Evolutionary conservation across 768 basidiomycete species (phyloP).

Genomic region (Glaciozyma antarctica): DNA sequence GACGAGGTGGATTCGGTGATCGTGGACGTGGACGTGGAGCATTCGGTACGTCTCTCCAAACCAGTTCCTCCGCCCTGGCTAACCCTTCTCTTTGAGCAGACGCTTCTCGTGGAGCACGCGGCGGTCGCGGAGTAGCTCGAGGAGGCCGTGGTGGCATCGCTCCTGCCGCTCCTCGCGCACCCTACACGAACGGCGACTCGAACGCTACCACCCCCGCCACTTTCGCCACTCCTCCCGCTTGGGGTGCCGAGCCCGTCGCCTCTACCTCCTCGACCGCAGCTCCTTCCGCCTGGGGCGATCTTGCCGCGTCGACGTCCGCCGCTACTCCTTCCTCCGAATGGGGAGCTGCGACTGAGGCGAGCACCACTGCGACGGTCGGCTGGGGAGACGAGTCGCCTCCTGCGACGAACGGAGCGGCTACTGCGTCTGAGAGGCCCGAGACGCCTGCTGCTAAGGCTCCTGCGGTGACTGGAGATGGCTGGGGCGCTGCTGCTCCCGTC

Average conservation of each 20-base stretch:
- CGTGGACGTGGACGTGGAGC: slow-evolving; percentile 1
- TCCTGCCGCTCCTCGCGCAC: not conserved
- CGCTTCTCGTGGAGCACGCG: slow-evolving; percentile 1
- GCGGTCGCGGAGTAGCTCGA: slow-evolving; percentile 4
- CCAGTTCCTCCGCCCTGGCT: not conserved
- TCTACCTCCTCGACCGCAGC: not conserved
- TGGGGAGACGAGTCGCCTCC: slow-evolving; percentile 13
- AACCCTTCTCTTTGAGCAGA: not conserved
- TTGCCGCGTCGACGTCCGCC: not conserved
- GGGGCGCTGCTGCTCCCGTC: not conserved
- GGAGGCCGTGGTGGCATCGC: not conserved
- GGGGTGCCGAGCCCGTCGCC: slow-evolving; percentile 2
- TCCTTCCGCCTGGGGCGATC: not conserved
- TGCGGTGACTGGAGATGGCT: not conserved
- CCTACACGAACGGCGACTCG: slow-evolving; percentile 3
- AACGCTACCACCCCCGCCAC: not conserved
- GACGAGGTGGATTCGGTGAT: slow-evolving; percentile 2
- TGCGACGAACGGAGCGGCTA: not conserved
- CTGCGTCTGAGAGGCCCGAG: not conserved
- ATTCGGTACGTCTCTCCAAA: not conserved
- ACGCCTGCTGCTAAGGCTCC: not conserved
- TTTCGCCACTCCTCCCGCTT: slow-evolving; percentile 1
- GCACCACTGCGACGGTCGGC: slow-evolving; percentile 14
- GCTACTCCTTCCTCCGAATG: not conserved
- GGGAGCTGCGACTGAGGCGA: slow-evolving; percentile 12